These are phyloP conservation scores for Leishmania martiniquensis DNA, from an alignment of 208 protist species.

Conservation along the genomic window DNA sequence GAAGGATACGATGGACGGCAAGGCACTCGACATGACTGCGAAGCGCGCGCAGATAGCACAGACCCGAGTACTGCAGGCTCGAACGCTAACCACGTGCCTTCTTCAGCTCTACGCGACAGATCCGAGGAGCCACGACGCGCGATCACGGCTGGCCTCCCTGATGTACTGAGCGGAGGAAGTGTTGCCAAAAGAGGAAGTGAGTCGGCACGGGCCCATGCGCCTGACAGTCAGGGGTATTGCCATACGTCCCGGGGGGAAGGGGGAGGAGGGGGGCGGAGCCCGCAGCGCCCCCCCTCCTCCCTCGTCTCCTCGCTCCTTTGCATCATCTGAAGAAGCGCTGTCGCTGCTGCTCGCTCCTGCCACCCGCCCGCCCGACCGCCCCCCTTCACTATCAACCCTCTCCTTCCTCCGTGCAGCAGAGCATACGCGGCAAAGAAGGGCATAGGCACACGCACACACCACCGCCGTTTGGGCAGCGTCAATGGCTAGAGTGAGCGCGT, in stretches of 20 bases:
- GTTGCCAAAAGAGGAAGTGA: neutral
- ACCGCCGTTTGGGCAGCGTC: neutral
- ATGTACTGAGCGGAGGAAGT: constrained; percentile 42
- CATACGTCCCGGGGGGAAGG: too few species aligned
- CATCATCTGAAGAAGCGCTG: too few species aligned
- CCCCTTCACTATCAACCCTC: neutral
- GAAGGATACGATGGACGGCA: constrained; percentile 20
- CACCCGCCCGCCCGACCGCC: neutral
- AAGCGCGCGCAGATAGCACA: constrained; percentile 34
- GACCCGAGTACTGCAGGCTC: constrained; percentile 52
- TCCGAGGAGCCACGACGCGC: constrained; percentile 63
- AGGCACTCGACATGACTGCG: constrained; percentile 23
- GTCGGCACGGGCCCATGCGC: neutral
- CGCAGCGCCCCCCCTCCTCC: too few species aligned
- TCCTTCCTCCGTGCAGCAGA: neutral
- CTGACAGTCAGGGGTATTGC: neutral
- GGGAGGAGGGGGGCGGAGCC: too few species aligned
- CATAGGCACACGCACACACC: neutral
- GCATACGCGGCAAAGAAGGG: neutral
- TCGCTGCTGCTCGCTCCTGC: too few species aligned
- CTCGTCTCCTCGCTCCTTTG: too few species aligned
- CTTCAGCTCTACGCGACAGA: constrained; percentile 70
- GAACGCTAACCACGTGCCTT: constrained; percentile 63
- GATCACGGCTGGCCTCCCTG: constrained; percentile 70
- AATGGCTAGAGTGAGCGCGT: too few species aligned